Evolutionary conservation across 2,329 filamentous ascomycete species (phyloP).

Genomic region (Diaporthe citrichinensis): DNA sequence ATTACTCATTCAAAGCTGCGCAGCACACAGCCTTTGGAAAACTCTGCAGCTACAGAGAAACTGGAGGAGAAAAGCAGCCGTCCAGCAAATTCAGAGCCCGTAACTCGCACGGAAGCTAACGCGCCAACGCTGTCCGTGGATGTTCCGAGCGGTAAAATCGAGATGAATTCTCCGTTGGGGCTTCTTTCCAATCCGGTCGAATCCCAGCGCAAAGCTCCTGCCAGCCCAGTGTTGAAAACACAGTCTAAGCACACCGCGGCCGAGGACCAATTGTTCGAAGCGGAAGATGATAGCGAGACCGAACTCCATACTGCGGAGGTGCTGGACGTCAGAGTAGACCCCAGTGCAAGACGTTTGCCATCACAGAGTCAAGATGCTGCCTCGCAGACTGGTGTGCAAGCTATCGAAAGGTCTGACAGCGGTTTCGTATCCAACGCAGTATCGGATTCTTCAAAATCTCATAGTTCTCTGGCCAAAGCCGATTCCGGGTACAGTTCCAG

Average conservation of each 20-base stretch:
- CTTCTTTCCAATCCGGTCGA: slow-evolving; percentile 54
- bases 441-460: slow-evolving; percentile 54
- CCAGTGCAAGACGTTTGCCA: slow-evolving; percentile 57
- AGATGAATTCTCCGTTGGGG: slow-evolving; percentile 43
- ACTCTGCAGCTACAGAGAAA: background rate
- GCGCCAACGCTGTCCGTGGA: slow-evolving; percentile 21
- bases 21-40: background rate
- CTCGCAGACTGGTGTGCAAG: slow-evolving; percentile 44
- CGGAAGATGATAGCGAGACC: slow-evolving; percentile 49
- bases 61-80: background rate
- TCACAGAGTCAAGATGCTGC: slow-evolving; percentile 43
- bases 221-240: slow-evolving; percentile 55
- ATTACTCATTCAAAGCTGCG: background rate
- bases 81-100: background rate
- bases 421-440: slow-evolving; percentile 63
- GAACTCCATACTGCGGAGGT: slow-evolving; percentile 55
- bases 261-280: slow-evolving; percentile 64
- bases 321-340: slow-evolving; percentile 59
- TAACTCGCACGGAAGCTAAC: background rate
- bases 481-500: slow-evolving; percentile 75
- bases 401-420: slow-evolving; percentile 61
- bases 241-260: slow-evolving; percentile 64
- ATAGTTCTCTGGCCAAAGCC: slow-evolving; percentile 66
- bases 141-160: slow-evolving; percentile 4
- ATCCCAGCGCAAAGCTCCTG: slow-evolving; percentile 48